A percentile compares a stretch with the other conserved stretches of the same genome.
Evolutionary conservation across 768 basidiomycete species (phyloP).

Genomic region (Leccinum pellstonianum): DNA sequence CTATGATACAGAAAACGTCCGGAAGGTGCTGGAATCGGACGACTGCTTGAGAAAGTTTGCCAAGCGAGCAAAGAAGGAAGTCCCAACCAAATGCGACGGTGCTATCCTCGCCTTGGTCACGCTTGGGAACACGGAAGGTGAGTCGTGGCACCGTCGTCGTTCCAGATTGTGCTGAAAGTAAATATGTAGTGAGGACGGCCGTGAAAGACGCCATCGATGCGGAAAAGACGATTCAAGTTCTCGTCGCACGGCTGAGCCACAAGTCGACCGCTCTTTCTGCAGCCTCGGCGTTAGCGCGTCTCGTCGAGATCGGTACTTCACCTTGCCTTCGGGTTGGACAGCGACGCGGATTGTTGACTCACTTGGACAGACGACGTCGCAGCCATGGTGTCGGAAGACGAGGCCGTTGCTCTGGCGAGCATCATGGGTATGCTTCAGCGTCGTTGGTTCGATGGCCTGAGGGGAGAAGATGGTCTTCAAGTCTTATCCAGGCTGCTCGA

Average conservation of each 20-base stretch:
- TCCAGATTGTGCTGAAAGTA: neutral
- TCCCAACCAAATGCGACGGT: slow-evolving; percentile 14
- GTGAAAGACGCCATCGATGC: slow-evolving; percentile 18
- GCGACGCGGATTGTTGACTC: neutral
- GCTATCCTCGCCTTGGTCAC: slow-evolving; percentile 19
- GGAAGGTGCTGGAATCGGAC: neutral
- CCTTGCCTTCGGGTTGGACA: neutral
- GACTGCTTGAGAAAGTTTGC: slow-evolving; percentile 17
- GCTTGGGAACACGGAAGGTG: slow-evolving; percentile 15
- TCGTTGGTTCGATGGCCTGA: slow-evolving; percentile 30
- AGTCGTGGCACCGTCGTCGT: neutral
- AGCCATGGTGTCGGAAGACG: slow-evolving; percentile 4
- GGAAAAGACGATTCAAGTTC: slow-evolving; percentile 13
- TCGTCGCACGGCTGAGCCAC: slow-evolving; percentile 17
- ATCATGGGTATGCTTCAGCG: slow-evolving; percentile 25
- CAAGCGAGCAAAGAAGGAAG: slow-evolving; percentile 9
- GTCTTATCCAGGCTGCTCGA: slow-evolving; percentile 19
- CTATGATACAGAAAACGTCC: slow-evolving; percentile 11
- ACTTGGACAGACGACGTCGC: slow-evolving; percentile 19
- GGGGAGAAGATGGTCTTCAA: slow-evolving; percentile 27
- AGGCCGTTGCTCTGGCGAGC: neutral
- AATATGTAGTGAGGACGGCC: neutral
- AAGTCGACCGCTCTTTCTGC: slow-evolving; percentile 22
- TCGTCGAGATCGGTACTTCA: slow-evolving; percentile 22
- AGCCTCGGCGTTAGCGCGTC: slow-evolving; percentile 17